Evolutionary conservation across 345 rosid genomes (phyloP).

Genomic region (Populus davidiana): DNA sequence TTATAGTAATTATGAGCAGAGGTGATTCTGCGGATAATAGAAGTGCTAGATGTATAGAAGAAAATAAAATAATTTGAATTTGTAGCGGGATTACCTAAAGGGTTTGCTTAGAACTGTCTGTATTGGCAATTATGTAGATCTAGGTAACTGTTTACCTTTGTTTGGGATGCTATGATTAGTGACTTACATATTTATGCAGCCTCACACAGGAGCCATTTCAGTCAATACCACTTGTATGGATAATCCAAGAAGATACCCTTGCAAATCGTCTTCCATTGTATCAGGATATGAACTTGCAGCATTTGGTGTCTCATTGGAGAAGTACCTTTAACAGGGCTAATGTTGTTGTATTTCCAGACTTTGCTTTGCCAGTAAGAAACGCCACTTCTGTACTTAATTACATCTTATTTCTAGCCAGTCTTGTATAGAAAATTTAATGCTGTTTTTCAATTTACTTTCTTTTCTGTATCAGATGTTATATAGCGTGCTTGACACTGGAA

Average conservation of each 20-base stretch:
- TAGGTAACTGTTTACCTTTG: slow-evolving; percentile 18
- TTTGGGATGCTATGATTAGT: slow-evolving; percentile 43
- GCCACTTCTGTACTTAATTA: not conserved
- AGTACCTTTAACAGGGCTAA: slow-evolving; percentile 72
- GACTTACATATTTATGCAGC: slow-evolving; percentile 79
- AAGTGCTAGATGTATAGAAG: not conserved
- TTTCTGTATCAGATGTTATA: slow-evolving; percentile 75
- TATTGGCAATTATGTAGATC: slow-evolving; percentile 2
- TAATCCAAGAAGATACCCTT: slow-evolving; percentile 82
- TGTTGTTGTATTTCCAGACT: slow-evolving; percentile 78
- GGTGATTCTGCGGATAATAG: not conserved
- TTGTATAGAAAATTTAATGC: slow-evolving; percentile 21
- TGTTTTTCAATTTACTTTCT: slow-evolving; percentile 30
- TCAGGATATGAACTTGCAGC: slow-evolving; percentile 51
- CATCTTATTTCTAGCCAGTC: not conserved
- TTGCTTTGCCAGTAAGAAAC: slow-evolving; percentile 64
- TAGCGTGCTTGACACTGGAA: slow-evolving; percentile 88
- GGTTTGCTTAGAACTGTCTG: not conserved
- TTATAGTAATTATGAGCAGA: not conserved
- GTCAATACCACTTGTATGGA: slow-evolving; percentile 88
- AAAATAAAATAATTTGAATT: too few species aligned
- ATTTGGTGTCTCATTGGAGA: slow-evolving; percentile 73
- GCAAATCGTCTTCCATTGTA: slow-evolving; percentile 72
- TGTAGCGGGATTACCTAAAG: slow-evolving; percentile 1
- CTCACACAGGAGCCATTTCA: slow-evolving; percentile 97